Evolutionary conservation across 345 rosid genomes (phyloP), one percentile per base, ranked within the genome.

Genomic region (Salix dunnii): DNA sequence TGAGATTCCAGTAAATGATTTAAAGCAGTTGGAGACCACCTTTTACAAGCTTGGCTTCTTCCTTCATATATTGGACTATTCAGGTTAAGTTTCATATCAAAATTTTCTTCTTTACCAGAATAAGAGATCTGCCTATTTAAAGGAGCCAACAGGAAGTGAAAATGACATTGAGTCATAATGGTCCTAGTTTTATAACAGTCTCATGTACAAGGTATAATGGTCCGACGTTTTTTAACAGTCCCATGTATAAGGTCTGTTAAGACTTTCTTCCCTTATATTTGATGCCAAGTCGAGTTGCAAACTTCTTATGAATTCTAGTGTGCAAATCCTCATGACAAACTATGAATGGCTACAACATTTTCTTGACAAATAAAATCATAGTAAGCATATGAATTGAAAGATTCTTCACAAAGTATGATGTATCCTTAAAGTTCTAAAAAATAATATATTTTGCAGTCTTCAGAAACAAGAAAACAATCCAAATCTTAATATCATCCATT

Each of bases 1-100:
- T 84, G 99, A 96, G 83, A 93, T 96, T 83, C 99, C 97, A 71
- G 89, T 89, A 63, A 92, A 87, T 83, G 99, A 96, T 82, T 80
- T 94, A 70, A 96, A 96, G 89, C 99, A 88, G 83, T 80, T 96
- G 83, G 99, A 96, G 86, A 88, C 90, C 43, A 94, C 94, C 89
- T 96, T 96, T 84, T 96, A 96, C 91, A 96, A 96, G 87, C 98
- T 96, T 81, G 84, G 97, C 84, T 96, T 96, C 87, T 96, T 96
- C 87, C 88, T 96, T 80, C 97, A 96, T 87, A 89, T 94, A 82
- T 77, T 96, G 90, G 99, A 96, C 78, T 96, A 94, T 74, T 85
- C 98, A 17, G 98, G 99, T 94, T 94, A 79, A 72, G 78, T 84
- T 72, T 72, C 80, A 71, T 68, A 31, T 48, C 61, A 67, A 36